Percentiles rank a stretch among this genome's conserved stretches.
Conservation (phyloP, 2,329 filamentous ascomycete species). For the Aspergillus eucalypticola region DNA sequence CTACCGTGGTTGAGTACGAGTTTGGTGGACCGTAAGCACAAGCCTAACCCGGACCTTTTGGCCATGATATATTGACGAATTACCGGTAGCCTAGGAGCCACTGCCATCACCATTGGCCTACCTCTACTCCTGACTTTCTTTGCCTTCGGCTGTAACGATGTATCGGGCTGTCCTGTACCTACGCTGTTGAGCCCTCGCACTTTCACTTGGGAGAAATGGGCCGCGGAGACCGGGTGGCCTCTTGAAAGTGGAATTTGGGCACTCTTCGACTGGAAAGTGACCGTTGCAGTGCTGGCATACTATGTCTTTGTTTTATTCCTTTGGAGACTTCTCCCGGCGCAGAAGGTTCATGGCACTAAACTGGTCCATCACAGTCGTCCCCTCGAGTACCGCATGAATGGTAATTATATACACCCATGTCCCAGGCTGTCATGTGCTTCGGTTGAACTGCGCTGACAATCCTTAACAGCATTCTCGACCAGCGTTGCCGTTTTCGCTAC, state of each 20-base stretch:
- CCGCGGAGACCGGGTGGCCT: conserved; percentile 78
- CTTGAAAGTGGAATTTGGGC: conserved; percentile 65
- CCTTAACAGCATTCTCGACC: conserved; percentile 66
- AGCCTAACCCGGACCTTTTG: conserved; percentile 9
- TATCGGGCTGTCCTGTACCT: conserved; percentile 82
- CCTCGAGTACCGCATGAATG: conserved; percentile 76
- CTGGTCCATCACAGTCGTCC: conserved; percentile 65
- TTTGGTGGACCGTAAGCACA: conserved; percentile 43
- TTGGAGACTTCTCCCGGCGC: conserved; percentile 72
- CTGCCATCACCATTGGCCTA: conserved; percentile 72
- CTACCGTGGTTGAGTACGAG: conserved; percentile 32
- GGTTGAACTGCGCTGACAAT: background rate
- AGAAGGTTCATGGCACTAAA: conserved; percentile 66
- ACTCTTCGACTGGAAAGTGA: conserved; percentile 53
- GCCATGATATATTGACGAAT: background rate
- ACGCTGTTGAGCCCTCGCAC: conserved; percentile 70
- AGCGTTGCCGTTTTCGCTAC: conserved; percentile 67
- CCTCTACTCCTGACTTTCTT: conserved; percentile 76
- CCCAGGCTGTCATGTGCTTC: background rate
- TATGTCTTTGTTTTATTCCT: conserved; percentile 72
- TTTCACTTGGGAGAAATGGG: conserved; percentile 68
- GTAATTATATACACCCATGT: conserved; percentile 42
- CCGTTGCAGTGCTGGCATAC: conserved; percentile 68
- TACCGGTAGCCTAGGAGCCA: conserved; percentile 66
- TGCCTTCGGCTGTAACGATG: conserved; percentile 83